Evolutionary conservation across 2,329 filamentous ascomycete genomes (phyloP).

Genomic region (Elsinoe perseae): DNA sequence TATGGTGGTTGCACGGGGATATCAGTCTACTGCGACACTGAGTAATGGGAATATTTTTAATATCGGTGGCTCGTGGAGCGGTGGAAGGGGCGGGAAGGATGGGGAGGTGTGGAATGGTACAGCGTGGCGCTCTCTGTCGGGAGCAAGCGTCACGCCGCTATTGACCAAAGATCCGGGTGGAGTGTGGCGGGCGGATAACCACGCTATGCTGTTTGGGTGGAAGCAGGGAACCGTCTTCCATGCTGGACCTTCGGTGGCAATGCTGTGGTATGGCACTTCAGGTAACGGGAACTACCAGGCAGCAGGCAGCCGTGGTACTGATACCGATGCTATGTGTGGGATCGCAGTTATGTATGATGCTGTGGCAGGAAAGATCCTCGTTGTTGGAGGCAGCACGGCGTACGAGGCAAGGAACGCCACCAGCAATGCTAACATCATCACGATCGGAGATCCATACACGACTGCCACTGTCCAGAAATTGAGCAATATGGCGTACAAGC

Average conservation of each 20-base stretch:
- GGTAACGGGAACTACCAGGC: conserved; percentile 35
- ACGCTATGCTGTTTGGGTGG: conserved; percentile 49
- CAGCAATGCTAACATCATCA: conserved; percentile 44
- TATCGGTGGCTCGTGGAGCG: conserved; percentile 52
- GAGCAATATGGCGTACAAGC: conserved; percentile 24
- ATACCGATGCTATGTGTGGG: conserved; percentile 49
- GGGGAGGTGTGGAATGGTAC: conserved; percentile 47
- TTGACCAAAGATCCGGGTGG: conserved; percentile 42
- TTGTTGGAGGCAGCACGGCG: conserved; percentile 42
- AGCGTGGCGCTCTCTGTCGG: conserved; percentile 44
- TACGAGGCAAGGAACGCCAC: conserved; percentile 41
- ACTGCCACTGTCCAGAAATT: conserved; percentile 8
- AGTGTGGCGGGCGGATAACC: conserved; percentile 44
- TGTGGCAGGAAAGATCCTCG: conserved; percentile 36
- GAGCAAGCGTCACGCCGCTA: conserved; percentile 36
- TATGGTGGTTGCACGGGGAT: conserved; percentile 45
- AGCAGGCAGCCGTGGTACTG: conserved; percentile 39
- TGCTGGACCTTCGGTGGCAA: conserved; percentile 46
- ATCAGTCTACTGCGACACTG: conserved; percentile 44
- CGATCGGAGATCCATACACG: conserved; percentile 30
- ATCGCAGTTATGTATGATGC: conserved; percentile 39
- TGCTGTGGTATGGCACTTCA: conserved; percentile 50
- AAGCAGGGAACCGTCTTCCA: conserved; percentile 45
- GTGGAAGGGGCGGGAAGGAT: conserved; percentile 41
- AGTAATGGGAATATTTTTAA: conserved; percentile 50